Base-by-base conservation (phyloP, 1,284 basidiomycete genomes). In the Amylostereum areolatum region DNA sequence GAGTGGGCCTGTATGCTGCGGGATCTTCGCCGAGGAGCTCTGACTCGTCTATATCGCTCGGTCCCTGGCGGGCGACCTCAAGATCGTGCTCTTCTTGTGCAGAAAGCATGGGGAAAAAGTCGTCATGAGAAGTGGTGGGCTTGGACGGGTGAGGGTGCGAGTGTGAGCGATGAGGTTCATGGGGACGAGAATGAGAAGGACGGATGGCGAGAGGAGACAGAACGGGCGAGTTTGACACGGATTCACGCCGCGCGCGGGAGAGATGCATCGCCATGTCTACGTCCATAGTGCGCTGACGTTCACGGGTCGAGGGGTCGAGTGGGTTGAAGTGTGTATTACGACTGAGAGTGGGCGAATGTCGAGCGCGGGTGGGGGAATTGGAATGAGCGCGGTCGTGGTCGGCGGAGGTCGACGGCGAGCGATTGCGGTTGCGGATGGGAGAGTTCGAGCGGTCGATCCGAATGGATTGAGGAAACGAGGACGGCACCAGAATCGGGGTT, bases 211-310 rank as follows among this genome's bases (percentile, higher is more conserved):
- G 48, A 5, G 29, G 66, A n/a, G n/a, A n/a, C 50, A n/a, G 61
- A 43, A 57, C 49, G 12, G 65, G 64, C 4, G 66, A 63, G 29
- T 55, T 50, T 12, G 70, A 66, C 12, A 81, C 59, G 2, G 85
- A 86, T 47, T 81, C 81, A 54, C 84, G 75, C 27, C 88, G 76
- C 0, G 86, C 87, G 33, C 81, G 74, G 29, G 86, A 88, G 43
- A 92, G 78, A 48, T 91, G 87, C 62, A 89, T 77, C 42, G 89
- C 89, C 78, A 90, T 88, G 59, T 91, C 88, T 0, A 83, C 89
- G 56, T 91, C 89, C 80, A 92, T 85, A 1, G 85, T 80, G n/a
- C 86, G 76, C 67, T 92, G 89, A 12, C 89, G 78, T 62, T 92
- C 89, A 45, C 79, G 73, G 25, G 76, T 79, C 49, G 85, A 78